Percentiles rank a stretch among this genome's conserved stretches.
These are phyloP conservation scores for Pholiota adiposa DNA, from an alignment of 1,284 basidiomycete species.

Conservation along the genomic window DNA sequence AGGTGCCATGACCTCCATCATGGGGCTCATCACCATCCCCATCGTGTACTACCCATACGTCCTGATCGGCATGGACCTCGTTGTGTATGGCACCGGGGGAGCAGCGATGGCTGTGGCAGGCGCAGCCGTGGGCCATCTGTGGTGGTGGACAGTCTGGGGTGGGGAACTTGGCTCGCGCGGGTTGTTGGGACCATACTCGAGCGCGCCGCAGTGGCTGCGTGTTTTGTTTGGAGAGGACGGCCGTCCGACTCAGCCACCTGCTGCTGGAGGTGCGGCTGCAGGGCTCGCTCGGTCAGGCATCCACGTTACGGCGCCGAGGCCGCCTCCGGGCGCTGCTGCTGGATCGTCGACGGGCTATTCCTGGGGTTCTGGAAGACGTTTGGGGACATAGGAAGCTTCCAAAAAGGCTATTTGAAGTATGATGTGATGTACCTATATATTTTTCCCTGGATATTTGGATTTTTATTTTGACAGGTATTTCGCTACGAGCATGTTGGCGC, in stretches of 20 bases:
- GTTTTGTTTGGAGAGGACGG: conserved; percentile 37
- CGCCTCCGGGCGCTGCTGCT: conserved; percentile 22
- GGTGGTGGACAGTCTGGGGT: conserved; percentile 76
- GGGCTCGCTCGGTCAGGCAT: conserved; percentile 37
- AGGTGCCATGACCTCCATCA: conserved; percentile 69
- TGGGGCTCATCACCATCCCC: conserved; percentile 76
- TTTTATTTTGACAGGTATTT: neutral
- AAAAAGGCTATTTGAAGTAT: neutral
- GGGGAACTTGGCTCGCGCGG: conserved; percentile 36
- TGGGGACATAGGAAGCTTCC: conserved; percentile 32
- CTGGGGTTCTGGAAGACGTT: conserved; percentile 50
- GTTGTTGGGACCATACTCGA: conserved; percentile 33
- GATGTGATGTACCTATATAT: neutral
- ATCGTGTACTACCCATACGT: conserved; percentile 77
- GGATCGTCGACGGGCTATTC: conserved; percentile 39
- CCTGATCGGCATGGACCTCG: conserved; percentile 72
- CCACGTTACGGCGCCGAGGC: conserved; percentile 43
- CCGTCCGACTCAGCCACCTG: conserved; percentile 20
- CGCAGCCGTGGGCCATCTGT: conserved; percentile 75
- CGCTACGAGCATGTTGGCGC: neutral
- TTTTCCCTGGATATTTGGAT: neutral
- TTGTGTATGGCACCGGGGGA: conserved; percentile 63
- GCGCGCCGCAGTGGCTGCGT: conserved; percentile 43
- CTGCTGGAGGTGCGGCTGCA: conserved; percentile 28
- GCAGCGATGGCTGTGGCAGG: conserved; percentile 70